These are phyloP conservation scores for Leucocoprinus birnbaumii DNA, from an alignment of 768 basidiomycete genomes.

Conservation along the genomic window DNA sequence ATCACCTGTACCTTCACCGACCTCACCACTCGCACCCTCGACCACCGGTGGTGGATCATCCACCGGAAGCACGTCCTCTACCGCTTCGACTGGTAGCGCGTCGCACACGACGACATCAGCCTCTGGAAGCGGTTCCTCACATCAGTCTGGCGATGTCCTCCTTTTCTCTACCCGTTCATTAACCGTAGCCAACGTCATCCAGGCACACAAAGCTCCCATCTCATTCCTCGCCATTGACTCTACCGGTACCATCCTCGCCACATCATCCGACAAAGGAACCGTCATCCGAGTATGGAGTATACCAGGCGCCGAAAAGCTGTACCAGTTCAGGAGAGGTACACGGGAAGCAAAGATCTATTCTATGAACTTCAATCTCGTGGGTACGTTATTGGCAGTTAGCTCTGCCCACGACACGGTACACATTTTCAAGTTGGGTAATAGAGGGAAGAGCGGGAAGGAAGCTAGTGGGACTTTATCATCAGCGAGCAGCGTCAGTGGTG, in stretches of 20 bases:
- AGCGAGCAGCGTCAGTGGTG: constrained; percentile 13
- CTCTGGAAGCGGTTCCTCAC: constrained; percentile 24
- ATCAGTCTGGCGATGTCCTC: constrained; percentile 82
- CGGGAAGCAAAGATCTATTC: constrained; percentile 84
- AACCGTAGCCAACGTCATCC: constrained; percentile 92
- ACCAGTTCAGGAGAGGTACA: constrained; percentile 92
- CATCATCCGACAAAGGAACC: constrained; percentile 92
- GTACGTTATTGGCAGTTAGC: constrained; percentile 84
- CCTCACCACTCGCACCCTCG: constrained; percentile 44
- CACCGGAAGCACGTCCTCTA: background rate
- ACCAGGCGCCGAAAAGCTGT: constrained; percentile 89
- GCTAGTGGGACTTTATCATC: constrained; percentile 9
- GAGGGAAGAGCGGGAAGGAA: constrained; percentile 8
- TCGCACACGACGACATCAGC: constrained; percentile 19
- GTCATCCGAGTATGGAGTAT: constrained; percentile 94
- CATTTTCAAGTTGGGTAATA: constrained; percentile 78
- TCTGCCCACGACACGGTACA: constrained; percentile 95
- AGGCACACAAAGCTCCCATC: constrained; percentile 94
- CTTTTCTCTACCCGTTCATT: constrained; percentile 92
- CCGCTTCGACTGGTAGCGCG: background rate
- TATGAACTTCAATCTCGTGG: constrained; percentile 77
- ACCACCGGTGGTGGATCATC: background rate
- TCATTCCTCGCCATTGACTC: constrained; percentile 84
- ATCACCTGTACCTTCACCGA: constrained; percentile 85
- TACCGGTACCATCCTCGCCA: constrained; percentile 87